Evolutionary conservation across 352 stramenopile species (phyloP).

Genomic region (Pythium biforme): DNA sequence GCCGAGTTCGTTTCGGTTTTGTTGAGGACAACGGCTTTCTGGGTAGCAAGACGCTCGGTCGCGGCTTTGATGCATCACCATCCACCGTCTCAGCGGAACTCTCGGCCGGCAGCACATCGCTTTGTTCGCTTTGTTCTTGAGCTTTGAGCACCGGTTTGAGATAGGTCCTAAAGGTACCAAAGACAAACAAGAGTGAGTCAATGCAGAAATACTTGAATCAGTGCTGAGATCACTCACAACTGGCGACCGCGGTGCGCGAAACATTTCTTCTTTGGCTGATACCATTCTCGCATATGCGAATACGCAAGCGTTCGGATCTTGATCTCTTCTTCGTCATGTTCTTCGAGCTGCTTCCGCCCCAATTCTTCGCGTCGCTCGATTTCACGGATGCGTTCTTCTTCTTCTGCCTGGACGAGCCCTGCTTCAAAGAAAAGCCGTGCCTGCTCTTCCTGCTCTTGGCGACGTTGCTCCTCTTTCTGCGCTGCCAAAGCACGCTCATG

Average conservation of each 20-base stretch:
- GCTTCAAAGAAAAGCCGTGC: conserved; percentile 11
- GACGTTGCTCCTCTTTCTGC: conserved; percentile 12
- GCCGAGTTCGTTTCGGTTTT: not conserved
- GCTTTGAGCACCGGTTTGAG: conserved; percentile 47
- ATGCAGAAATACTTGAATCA: no score
- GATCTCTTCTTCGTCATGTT: conserved; percentile 57
- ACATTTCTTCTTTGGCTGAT: conserved; percentile 62
- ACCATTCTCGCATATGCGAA: conserved; percentile 56
- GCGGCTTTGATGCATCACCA: conserved; percentile 17
- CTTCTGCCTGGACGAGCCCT: conserved; percentile 13
- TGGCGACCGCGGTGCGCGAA: conserved; percentile 55
- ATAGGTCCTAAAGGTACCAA: conserved; percentile 39
- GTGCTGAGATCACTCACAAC: conserved; percentile 34
- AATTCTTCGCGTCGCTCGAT: conserved; percentile 26
- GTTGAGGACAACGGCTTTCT: conserved; percentile 3
- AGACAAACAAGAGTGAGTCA: no score
- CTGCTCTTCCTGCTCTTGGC: conserved; percentile 4
- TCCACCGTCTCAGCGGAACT: no score
- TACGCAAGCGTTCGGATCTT: conserved; percentile 62
- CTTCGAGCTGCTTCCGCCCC: conserved; percentile 38
- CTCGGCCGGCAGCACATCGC: not conserved
- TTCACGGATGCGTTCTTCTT: conserved; percentile 31
- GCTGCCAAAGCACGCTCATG: conserved; percentile 2
- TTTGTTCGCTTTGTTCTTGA: not conserved
- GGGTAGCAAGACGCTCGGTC: not conserved